Evolutionary conservation across 257 asterid species (phyloP).

Genomic region (Thymus quinquecostatus): DNA sequence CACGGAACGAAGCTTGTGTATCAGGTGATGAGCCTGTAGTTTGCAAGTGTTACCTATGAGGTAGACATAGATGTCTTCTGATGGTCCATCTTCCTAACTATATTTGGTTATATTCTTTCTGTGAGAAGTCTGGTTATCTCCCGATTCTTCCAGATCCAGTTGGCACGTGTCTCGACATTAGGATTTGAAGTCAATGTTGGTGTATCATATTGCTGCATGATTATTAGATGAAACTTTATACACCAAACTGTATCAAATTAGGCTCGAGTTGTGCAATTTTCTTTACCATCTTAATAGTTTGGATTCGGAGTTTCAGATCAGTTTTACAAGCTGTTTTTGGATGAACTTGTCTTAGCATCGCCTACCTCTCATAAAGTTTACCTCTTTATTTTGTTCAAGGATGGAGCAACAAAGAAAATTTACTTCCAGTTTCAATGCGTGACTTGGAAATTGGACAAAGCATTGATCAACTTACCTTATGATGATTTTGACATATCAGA

Average conservation of each 20-base stretch:
- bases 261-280: background rate
- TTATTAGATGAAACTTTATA: background rate
- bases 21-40: slow-evolving; percentile 8
- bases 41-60: slow-evolving; percentile 1
- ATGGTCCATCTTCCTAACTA: background rate
- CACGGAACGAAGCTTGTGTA: background rate
- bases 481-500: slow-evolving; percentile 80
- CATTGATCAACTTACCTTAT: slow-evolving; percentile 61
- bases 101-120: background rate
- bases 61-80: background rate
- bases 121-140: slow-evolving; percentile 14
- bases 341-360: slow-evolving; percentile 8
- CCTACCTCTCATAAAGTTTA: slow-evolving; percentile 34
- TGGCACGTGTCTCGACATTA: background rate
- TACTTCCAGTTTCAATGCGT: slow-evolving; percentile 82
- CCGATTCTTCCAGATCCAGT: background rate
- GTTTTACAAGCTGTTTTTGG: background rate
- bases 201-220: slow-evolving; percentile 8
- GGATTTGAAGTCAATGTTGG: background rate
- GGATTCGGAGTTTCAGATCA: background rate
- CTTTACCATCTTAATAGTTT: background rate
- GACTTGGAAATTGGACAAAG: slow-evolving; percentile 87
- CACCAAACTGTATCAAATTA: background rate
- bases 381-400: slow-evolving; percentile 49
- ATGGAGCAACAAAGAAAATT: slow-evolving; percentile 60